A percentile compares a stretch with the other conserved stretches of the same genome.
phyloP scores from a whole-genome alignment of 2,329 filamentous ascomycete species.

The Fusarium marasasianum region DNA sequence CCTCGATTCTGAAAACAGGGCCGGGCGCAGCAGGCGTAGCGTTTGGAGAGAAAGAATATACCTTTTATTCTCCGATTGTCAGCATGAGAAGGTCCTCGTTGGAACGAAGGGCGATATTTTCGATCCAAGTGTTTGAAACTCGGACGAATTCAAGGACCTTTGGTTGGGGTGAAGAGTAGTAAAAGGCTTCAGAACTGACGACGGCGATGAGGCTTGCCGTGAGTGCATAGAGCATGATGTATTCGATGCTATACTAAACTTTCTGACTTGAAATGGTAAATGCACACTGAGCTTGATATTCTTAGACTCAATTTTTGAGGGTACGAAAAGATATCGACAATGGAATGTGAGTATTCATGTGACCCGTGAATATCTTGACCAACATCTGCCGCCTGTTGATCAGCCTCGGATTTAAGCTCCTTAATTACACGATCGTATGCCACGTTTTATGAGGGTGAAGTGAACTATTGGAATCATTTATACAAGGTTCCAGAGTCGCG shows the following conservation, averaged over 20 bases:
- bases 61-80: neutral
- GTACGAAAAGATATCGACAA: neutral
- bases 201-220: neutral
- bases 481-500: neutral
- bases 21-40: rapidly evolving
- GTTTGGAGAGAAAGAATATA: neutral
- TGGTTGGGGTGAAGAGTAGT: neutral
- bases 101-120: neutral
- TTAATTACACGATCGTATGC: neutral
- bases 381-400: neutral
- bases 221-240: neutral
- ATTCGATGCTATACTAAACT: neutral
- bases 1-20: neutral
- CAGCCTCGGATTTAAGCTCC: neutral
- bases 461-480: neutral
- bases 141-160: neutral
- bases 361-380: neutral
- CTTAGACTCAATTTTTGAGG: too few relatives aligned
- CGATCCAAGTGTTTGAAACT: neutral
- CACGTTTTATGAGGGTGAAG: neutral
- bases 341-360: neutral
- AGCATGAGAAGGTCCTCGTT: neutral
- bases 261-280: neutral
- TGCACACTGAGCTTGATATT: neutral
- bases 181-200: neutral